Base-by-base conservation (phyloP, 1,139 yeast species). In the Magnusiomyces paraingens region DNA sequence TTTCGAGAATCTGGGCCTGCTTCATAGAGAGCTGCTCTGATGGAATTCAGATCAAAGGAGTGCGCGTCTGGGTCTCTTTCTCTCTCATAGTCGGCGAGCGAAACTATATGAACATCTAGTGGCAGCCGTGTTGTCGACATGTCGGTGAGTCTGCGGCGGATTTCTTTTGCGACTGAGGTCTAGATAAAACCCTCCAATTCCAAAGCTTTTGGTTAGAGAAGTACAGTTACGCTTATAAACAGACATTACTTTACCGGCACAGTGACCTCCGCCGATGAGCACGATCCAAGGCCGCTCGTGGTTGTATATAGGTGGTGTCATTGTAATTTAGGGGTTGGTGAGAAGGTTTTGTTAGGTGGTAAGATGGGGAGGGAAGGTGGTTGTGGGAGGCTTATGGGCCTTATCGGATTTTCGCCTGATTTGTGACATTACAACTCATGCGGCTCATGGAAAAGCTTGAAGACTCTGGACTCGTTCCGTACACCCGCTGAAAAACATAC, bases 191-290 rank as follows among this genome's bases (percentile, higher is more conserved):
- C 35, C 15, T 6, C 26, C 20, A 40, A 14, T 10, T 14, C 17
- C 6, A 48, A 21, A 14, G 47, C 22, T 26, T 14, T 15, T 42
- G 20, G 35, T 22, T 36, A 45, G 54, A 18, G 22, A 22, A 35
- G 32, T 21, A 17, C 50, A 29, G 18, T 6, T 17, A 14, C 32
- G 32, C 20, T 38, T 21, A 18, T 39, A 21, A 41, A n/a, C 74
- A 74, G 74, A 68, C 8, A 81, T 70, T 52, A 64, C 71, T 62
- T 83, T 83, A 0, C 91, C 93, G 12, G 89, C 76, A 35, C 84
- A 83, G 66, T 83, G 89, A 1, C 93, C 93, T 8, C 94, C 93
- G 1, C 84, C 93, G 42, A 86, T 74, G 18, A 84, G 73, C 1
- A 84, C 75, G 5, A 82, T 62, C 47, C 78, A 71, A 6, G 58